These are phyloP conservation scores for Lolium rigidum DNA, from an alignment of 176 grass and related monocot species.

Conservation along the genomic window DNA sequence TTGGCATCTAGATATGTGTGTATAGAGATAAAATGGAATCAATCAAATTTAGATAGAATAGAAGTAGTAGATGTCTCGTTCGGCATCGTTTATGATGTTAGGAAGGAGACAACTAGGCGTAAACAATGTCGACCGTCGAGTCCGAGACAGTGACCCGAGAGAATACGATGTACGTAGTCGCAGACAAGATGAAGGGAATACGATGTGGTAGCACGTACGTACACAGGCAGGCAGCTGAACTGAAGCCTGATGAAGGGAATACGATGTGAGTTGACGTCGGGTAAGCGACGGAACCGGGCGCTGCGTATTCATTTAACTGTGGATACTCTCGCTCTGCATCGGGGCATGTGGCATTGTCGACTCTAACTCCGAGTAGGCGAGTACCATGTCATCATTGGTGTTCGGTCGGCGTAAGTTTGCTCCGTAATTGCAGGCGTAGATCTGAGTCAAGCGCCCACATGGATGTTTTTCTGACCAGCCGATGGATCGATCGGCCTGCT, in stretches of 20 bases:
- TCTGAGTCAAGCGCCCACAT: conserved; percentile 2
- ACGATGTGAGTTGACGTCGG: conserved; percentile 5
- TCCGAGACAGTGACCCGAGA: background rate
- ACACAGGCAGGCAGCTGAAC: background rate
- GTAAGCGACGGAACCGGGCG: background rate
- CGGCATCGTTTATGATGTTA: background rate
- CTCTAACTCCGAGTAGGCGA: background rate
- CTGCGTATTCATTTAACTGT: background rate
- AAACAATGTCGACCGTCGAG: background rate
- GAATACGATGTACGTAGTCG: background rate
- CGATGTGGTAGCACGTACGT: conserved; percentile 3
- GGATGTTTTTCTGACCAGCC: background rate
- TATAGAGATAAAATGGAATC: no score
- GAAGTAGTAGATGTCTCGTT: background rate
- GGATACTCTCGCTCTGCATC: background rate
- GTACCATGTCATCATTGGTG: conserved; percentile 6
- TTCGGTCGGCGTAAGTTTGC: background rate
- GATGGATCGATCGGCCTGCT: background rate
- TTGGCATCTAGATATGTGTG: no score
- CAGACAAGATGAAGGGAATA: background rate
- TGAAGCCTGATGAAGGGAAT: background rate
- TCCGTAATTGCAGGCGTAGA: background rate
- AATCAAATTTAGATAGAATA: no score
- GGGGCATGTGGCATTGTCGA: conserved; percentile 2
- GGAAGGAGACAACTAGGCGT: background rate